phyloP scores from a whole-genome alignment of 768 basidiomycete genomes.

The Sarcodon sp. region DNA sequence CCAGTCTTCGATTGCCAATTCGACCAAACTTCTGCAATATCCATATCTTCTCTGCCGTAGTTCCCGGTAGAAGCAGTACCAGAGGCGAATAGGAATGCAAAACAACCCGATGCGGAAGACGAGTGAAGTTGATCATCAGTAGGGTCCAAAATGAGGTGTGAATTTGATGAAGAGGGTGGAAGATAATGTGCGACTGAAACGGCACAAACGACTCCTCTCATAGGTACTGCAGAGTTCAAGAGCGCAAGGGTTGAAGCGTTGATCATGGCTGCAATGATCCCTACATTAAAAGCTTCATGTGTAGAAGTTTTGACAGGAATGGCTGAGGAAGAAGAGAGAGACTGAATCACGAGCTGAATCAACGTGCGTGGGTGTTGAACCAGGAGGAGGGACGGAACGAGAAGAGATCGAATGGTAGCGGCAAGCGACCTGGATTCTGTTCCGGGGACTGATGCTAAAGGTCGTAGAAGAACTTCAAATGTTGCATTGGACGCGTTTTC shows the following conservation, averaged over 20 bases:
- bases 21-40: conserved; percentile 30
- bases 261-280: conserved; percentile 38
- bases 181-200: conserved; percentile 35
- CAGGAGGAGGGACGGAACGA: conserved; percentile 55
- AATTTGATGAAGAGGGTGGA: conserved; percentile 4
- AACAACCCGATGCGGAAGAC: conserved; percentile 41
- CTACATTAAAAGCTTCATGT: conserved; percentile 1
- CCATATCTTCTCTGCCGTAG: conserved; percentile 1
- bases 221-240: conserved; percentile 57
- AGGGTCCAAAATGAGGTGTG: conserved; percentile 38
- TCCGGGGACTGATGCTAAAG: conserved; percentile 54
- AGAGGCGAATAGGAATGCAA: conserved; percentile 47
- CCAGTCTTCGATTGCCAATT: conserved; percentile 30
- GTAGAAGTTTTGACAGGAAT: background rate
- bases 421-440: conserved; percentile 54
- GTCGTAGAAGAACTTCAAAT: conserved; percentile 63
- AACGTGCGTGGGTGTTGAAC: conserved; percentile 56
- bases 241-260: conserved; percentile 63
- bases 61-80: conserved; percentile 15
- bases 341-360: conserved; percentile 69
- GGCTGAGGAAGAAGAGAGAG: conserved; percentile 21
- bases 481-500: conserved; percentile 66
- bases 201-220: conserved; percentile 67
- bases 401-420: conserved; percentile 36
- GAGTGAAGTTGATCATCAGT: conserved; percentile 25